Evolutionary conservation across 768 basidiomycete genomes (phyloP).

Genomic region (Tephrocybe sp.): DNA sequence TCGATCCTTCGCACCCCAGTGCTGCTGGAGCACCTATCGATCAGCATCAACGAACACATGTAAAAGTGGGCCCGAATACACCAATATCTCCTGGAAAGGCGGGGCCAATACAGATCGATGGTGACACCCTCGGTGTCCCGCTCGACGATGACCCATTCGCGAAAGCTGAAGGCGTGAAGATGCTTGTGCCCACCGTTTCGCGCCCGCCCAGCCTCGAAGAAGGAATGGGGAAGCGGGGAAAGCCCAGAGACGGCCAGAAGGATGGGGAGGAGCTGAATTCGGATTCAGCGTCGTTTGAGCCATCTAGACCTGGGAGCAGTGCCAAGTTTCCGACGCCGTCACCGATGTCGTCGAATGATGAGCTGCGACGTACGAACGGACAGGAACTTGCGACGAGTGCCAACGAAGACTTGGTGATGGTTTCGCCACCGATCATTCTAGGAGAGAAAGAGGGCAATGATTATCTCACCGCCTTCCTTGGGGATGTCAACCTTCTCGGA

Average conservation of each 20-base stretch:
- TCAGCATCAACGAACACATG: neutral
- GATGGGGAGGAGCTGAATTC: constrained; percentile 11
- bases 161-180: constrained; percentile 48
- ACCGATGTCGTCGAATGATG: constrained; percentile 1
- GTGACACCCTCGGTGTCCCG: constrained; percentile 34
- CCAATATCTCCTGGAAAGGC: constrained; percentile 14
- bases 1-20: constrained; percentile 5
- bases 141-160: constrained; percentile 60
- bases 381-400: constrained; percentile 31
- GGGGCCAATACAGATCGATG: constrained; percentile 25
- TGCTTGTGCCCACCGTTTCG: constrained; percentile 32
- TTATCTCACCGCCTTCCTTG: constrained; percentile 52
- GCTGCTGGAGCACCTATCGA: neutral
- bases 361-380: constrained; percentile 21
- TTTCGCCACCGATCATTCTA: constrained; percentile 32
- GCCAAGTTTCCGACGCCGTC: neutral
- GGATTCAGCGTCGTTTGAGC: constrained; percentile 4
- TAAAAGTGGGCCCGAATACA: constrained; percentile 4
- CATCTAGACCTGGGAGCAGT: neutral
- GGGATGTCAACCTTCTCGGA: constrained; percentile 50
- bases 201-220: constrained; percentile 2
- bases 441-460: constrained; percentile 22
- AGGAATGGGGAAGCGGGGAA: neutral
- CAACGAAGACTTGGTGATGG: constrained; percentile 24
- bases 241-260: neutral